Conservation (phyloP, 1,139 yeast genomes). For the Meyerozyma elateridarum region DNA sequence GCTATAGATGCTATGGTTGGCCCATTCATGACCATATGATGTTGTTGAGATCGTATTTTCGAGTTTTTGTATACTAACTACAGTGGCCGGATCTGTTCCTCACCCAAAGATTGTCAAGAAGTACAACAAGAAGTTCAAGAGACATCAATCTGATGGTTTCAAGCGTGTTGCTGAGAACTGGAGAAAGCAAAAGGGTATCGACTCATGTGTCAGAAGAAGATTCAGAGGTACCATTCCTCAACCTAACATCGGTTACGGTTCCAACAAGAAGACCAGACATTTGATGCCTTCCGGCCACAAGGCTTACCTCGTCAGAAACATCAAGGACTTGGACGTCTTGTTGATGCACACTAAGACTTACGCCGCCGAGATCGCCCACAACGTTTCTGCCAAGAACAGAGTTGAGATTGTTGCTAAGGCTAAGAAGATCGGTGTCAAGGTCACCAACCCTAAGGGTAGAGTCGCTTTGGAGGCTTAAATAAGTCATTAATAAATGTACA, state of each 20-base stretch:
- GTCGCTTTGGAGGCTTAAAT: conserved; percentile 93
- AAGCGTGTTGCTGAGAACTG: conserved; percentile 97
- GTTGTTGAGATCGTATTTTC: no score
- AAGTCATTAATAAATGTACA: conserved; percentile 12
- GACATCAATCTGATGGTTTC: conserved; percentile 99
- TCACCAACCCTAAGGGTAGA: conserved; percentile 99
- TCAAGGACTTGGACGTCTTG: conserved; percentile 90
- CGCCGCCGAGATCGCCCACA: conserved; percentile 99
- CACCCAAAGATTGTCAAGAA: conserved; percentile 99
- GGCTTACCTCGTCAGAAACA: conserved; percentile 90
- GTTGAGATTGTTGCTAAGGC: conserved; percentile 95
- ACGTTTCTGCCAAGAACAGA: conserved; percentile 98
- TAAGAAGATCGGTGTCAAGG: conserved; percentile 97
- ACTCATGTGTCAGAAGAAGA: conserved; percentile 99
- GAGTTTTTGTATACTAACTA: no score
- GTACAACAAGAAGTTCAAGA: conserved; percentile 98
- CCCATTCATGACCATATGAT: no score
- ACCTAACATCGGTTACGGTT: conserved; percentile 99
- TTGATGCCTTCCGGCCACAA: conserved; percentile 98
- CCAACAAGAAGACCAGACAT: conserved; percentile 98
- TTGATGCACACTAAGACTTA: conserved; percentile 96
- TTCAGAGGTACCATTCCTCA: conserved; percentile 99
- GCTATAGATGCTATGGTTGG: no score
- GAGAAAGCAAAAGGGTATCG: conserved; percentile 99
- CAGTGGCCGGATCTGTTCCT: conserved; percentile 93